Conservation (phyloP, 257 asterid genomes). For the Solanum virginianum region DNA sequence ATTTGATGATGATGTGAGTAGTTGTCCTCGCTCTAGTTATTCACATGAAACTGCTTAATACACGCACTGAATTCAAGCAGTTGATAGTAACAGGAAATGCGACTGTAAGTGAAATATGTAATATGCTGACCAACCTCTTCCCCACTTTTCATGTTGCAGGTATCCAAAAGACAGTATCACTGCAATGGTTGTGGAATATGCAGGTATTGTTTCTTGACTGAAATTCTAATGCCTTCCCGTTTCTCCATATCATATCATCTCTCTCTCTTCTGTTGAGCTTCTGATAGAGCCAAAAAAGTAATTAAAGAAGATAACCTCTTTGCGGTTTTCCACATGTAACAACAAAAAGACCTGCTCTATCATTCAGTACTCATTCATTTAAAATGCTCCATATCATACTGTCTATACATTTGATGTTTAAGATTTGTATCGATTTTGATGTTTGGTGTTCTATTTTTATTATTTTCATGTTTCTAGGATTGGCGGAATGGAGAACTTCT, state of each 20-base stretch:
- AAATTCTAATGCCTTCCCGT: neutral
- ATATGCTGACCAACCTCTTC: neutral
- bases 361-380: neutral
- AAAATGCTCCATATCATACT: neutral
- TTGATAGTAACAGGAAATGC: neutral
- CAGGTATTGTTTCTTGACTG: constrained; percentile 32
- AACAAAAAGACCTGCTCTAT: neutral
- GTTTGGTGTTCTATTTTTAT: neutral
- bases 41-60: neutral
- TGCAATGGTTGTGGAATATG: constrained; percentile 86
- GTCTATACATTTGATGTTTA: neutral
- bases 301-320: neutral
- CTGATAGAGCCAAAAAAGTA: neutral
- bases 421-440: neutral
- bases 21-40: neutral
- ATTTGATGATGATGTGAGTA: constrained; percentile 80
- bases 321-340: neutral
- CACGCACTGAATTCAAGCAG: neutral
- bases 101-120: neutral
- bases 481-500: constrained; percentile 61
- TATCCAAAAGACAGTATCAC: constrained; percentile 70
- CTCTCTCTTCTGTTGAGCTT: neutral
- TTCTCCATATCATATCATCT: neutral
- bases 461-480: constrained; percentile 26
- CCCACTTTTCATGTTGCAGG: constrained; percentile 27